These are phyloP conservation scores for Aureobasidium sp. DNA, from an alignment of 2,329 filamentous ascomycete genomes.

Conservation along the genomic window DNA sequence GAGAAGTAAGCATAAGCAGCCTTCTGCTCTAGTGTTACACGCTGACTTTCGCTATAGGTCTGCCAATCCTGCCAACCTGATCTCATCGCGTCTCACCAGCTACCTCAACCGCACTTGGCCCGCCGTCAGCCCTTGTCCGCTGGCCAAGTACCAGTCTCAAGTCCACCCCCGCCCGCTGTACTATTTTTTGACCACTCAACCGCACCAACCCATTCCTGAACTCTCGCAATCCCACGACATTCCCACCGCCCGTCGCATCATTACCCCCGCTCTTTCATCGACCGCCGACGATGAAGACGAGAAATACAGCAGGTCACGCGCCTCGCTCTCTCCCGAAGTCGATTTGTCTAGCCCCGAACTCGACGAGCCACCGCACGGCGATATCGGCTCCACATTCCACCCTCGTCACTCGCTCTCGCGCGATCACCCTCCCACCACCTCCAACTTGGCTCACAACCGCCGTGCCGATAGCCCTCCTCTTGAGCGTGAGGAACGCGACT, in stretches of 20 bases:
- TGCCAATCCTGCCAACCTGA: conserved; percentile 88
- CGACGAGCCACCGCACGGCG: conserved; percentile 49
- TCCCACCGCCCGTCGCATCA: conserved; percentile 47
- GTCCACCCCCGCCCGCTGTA: conserved; percentile 92
- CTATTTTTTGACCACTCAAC: conserved; percentile 87
- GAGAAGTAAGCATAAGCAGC: conserved; percentile 64
- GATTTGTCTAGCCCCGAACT: conserved; percentile 83
- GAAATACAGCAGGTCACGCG: conserved; percentile 47
- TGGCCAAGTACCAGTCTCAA: conserved; percentile 86
- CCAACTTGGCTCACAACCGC: conserved; percentile 47
- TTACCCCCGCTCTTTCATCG: conserved; percentile 78
- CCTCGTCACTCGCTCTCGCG: conserved; percentile 30
- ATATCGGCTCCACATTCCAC: conserved; percentile 56
- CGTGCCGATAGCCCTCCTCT: conserved; percentile 78
- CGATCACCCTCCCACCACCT: conserved; percentile 31
- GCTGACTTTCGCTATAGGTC: conserved; percentile 51
- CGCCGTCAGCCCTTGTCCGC: conserved; percentile 67
- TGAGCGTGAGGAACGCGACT: conserved; percentile 92
- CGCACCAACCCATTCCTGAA: conserved; percentile 72
- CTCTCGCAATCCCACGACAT: conserved; percentile 27
- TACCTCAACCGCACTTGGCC: conserved; percentile 85
- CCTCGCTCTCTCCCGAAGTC: conserved; percentile 87
- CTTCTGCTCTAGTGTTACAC: not conserved
- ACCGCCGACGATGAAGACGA: conserved; percentile 66
- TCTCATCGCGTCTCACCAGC: conserved; percentile 80